These are phyloP conservation scores for Xylariaceae sp. DNA, from an alignment of 2,329 filamentous ascomycete species.

Conservation along the genomic window DNA sequence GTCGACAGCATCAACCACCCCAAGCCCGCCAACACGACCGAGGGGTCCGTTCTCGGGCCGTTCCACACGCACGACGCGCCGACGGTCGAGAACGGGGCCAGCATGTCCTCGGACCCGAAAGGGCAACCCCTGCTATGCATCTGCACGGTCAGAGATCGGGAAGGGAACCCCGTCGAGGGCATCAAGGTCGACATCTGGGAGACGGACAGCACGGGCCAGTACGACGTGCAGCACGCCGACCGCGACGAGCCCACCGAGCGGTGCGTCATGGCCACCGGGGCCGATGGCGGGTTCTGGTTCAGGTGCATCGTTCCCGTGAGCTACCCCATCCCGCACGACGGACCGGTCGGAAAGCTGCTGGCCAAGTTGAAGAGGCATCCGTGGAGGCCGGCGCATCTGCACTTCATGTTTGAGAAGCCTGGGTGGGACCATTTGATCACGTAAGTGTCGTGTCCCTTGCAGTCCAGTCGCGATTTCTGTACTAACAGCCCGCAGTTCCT, in stretches of 20 bases:
- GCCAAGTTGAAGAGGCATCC: conserved; percentile 64
- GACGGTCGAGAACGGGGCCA: conserved; percentile 46
- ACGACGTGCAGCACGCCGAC: conserved; percentile 72
- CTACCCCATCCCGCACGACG: conserved; percentile 81
- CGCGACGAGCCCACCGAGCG: conserved; percentile 61
- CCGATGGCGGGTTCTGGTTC: conserved; percentile 76
- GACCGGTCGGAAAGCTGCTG: conserved; percentile 72
- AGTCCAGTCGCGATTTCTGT: not conserved
- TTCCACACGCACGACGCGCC: conserved; percentile 79
- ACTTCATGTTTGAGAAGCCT: conserved; percentile 82
- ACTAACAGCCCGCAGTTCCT: conserved; percentile 57
- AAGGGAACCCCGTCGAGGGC: conserved; percentile 55
- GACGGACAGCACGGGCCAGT: conserved; percentile 72
- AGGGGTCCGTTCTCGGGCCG: conserved; percentile 75
- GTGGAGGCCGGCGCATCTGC: conserved; percentile 72
- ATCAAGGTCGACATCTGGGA: conserved; percentile 82
- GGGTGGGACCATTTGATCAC: conserved; percentile 79
- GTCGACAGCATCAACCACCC: conserved; percentile 82
- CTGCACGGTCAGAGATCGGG: conserved; percentile 64
- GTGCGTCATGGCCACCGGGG: conserved; percentile 64
- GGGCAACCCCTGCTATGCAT: conserved; percentile 67
- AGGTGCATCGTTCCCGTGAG: conserved; percentile 77
- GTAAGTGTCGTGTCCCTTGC: conserved; percentile 44
- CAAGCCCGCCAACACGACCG: conserved; percentile 63
- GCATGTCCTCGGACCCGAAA: conserved; percentile 62